Evolutionary conservation across 2,329 filamentous ascomycete species (phyloP).

Genomic region (Diaporthe aspalathi): DNA sequence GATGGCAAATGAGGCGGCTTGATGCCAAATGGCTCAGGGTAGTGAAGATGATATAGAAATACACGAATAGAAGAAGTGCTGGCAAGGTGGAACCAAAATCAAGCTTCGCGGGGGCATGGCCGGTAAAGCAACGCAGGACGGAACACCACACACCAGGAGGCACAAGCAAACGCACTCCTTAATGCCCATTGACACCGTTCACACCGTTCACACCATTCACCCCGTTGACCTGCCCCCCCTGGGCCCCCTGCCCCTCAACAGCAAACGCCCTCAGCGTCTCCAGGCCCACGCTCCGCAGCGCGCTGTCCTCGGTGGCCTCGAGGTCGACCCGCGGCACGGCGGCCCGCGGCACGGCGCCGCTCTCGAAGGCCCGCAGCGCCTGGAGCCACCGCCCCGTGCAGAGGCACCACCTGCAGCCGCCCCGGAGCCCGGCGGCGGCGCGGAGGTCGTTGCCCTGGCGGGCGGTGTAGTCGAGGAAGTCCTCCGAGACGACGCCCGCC

Average conservation of each 20-base stretch:
- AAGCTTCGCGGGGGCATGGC: not conserved
- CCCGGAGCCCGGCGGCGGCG: conserved; percentile 61
- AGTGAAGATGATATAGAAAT: not conserved
- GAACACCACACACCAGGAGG: not conserved
- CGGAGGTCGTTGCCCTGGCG: conserved; percentile 69
- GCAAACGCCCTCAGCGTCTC: conserved; percentile 63
- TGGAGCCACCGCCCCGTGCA: conserved; percentile 71
- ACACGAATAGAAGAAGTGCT: not conserved
- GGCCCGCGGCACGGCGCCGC: conserved; percentile 49
- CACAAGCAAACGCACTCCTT: not conserved
- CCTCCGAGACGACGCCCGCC: conserved; percentile 67
- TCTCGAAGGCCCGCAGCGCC: conserved; percentile 64
- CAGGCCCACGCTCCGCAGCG: conserved; percentile 58
- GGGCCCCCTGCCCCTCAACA: conserved; percentile 59
- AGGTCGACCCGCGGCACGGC: conserved; percentile 56
- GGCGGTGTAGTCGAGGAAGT: conserved; percentile 72
- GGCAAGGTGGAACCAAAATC: no score
- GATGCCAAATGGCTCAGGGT: not conserved
- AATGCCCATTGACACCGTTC: conserved; percentile 24
- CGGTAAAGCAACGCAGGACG: no score
- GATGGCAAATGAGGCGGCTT: no score
- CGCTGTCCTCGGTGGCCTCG: conserved; percentile 64
- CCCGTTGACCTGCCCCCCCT: conserved; percentile 89
- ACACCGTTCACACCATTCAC: conserved; percentile 57
- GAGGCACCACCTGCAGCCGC: conserved; percentile 72